phyloP scores from a whole-genome alignment of 495 filamentous ascomycete species.

The Hypoxylon cercidicola region DNA sequence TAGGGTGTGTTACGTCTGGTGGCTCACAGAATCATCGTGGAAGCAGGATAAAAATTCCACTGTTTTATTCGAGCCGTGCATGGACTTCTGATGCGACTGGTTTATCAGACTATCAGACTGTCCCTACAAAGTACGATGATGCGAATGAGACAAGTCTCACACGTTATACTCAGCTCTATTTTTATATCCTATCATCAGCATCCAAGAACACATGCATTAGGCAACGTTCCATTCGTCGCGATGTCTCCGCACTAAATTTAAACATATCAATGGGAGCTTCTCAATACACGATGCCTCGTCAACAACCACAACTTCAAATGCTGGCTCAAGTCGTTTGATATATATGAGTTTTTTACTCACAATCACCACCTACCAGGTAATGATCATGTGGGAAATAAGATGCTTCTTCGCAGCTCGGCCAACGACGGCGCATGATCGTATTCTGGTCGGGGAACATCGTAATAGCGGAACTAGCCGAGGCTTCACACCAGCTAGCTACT shows the following conservation, averaged over 20 bases:
- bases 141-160: neutral
- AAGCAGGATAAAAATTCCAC: neutral
- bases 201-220: neutral
- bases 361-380: neutral
- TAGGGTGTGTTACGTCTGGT: too few relatives aligned
- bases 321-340: neutral
- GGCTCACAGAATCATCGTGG: constrained; percentile 16
- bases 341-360: neutral
- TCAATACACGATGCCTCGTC: neutral
- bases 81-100: too few relatives aligned
- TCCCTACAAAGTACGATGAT: neutral
- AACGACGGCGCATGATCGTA: neutral
- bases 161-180: neutral
- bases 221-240: constrained; percentile 1
- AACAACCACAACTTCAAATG: neutral
- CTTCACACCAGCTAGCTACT: constrained; percentile 13
- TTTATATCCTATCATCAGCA: neutral
- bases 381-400: too few relatives aligned
- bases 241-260: neutral
- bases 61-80: neutral
- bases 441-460: constrained; percentile 2
- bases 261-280: neutral
- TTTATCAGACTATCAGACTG: too few relatives aligned
- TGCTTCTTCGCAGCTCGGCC: neutral
- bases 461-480: constrained; percentile 11